Evolutionary conservation across 2,329 filamentous ascomycete species (phyloP).

Genomic region (Xylaria polymorpha): DNA sequence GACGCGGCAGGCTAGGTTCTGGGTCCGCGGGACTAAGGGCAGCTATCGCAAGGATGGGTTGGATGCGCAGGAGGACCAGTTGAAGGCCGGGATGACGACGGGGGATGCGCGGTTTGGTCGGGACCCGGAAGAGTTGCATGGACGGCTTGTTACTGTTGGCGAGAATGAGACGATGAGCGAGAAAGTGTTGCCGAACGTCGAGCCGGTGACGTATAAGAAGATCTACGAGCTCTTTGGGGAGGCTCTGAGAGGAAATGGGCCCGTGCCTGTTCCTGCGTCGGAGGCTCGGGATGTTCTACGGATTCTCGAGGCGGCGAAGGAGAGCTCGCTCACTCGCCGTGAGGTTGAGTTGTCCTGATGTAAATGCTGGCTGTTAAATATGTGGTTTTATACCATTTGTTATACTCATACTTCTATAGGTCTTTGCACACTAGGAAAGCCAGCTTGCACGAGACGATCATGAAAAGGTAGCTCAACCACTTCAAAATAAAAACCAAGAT

Average conservation of each 20-base stretch:
- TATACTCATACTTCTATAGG: neutral
- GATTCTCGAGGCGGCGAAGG: constrained; percentile 63
- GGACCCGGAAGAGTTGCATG: constrained; percentile 67
- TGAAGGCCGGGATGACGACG: constrained; percentile 71
- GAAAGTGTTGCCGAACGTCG: constrained; percentile 65
- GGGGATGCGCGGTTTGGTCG: constrained; percentile 72
- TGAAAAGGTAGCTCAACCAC: neutral
- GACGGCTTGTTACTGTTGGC: constrained; percentile 67
- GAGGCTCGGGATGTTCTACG: constrained; percentile 65
- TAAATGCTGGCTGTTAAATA: neutral
- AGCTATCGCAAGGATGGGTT: constrained; percentile 78
- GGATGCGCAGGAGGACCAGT: constrained; percentile 80
- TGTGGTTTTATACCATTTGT: neutral
- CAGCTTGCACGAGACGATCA: neutral
- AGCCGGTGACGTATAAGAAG: constrained; percentile 72
- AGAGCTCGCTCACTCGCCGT: constrained; percentile 61
- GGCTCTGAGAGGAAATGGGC: constrained; percentile 61
- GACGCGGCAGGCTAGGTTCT: constrained; percentile 76
- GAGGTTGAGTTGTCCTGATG: constrained; percentile 55
- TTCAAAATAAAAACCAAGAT: neutral
- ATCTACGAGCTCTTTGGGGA: constrained; percentile 70
- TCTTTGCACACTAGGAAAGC: neutral
- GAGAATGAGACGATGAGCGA: constrained; percentile 63
- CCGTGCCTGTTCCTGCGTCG: constrained; percentile 64
- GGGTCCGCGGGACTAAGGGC: constrained; percentile 79